phyloP scores from a whole-genome alignment of 306 rosid species.

The Arachis stenosperma region DNA sequence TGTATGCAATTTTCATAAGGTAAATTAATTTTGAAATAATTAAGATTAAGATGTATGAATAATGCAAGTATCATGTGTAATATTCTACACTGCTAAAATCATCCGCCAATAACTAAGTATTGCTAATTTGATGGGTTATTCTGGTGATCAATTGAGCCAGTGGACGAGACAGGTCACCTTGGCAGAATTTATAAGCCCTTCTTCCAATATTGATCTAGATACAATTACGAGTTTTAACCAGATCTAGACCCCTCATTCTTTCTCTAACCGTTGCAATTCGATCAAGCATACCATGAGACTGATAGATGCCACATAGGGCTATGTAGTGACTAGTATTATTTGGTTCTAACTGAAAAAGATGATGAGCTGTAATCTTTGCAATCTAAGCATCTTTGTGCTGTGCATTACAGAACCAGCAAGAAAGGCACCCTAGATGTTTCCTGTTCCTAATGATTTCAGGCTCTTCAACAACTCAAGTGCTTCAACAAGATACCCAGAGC shows the following conservation, averaged over 20 bases:
- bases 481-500: constrained; percentile 60
- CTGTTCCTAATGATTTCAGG: constrained; percentile 45
- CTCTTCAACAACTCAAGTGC: constrained; percentile 54
- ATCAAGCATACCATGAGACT: constrained; percentile 45
- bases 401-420: constrained; percentile 73
- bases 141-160: constrained; percentile 39
- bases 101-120: constrained; percentile 29
- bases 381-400: constrained; percentile 57
- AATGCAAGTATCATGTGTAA: constrained; percentile 6
- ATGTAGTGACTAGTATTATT: constrained; percentile 66
- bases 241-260: constrained; percentile 57
- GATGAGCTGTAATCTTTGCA: constrained; percentile 72
- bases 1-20: too few relatives aligned
- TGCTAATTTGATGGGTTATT: constrained; percentile 41
- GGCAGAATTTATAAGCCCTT: constrained; percentile 50
- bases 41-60: too few relatives aligned
- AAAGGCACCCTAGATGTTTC: constrained; percentile 81
- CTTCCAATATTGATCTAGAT: constrained; percentile 65
- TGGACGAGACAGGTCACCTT: constrained; percentile 58
- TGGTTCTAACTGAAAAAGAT: constrained; percentile 69
- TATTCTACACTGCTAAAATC: not conserved
- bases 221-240: constrained; percentile 67
- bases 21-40: too few relatives aligned
- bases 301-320: constrained; percentile 62
- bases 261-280: constrained; percentile 47